phyloP scores from a whole-genome alignment of 2,329 filamentous ascomycete genomes.

The Lachnellula cervina region DNA sequence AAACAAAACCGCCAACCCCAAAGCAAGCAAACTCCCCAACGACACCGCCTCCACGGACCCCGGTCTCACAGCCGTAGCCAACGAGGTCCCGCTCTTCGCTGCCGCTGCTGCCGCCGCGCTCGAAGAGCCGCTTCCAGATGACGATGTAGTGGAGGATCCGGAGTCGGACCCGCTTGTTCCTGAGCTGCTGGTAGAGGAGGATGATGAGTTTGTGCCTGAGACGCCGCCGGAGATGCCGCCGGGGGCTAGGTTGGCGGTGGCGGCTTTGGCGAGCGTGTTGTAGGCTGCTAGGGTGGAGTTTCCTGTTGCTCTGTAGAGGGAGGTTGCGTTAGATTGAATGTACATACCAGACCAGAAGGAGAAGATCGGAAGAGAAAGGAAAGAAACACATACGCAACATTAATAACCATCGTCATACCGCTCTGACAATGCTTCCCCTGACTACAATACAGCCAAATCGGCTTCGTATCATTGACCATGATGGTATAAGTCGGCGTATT shows the following conservation, averaged over 20 bases:
- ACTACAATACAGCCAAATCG: conserved; percentile 76
- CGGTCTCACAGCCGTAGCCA: background rate
- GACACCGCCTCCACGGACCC: background rate
- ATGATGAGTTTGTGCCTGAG: conserved; percentile 4
- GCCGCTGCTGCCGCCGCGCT: background rate
- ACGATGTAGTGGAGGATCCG: background rate
- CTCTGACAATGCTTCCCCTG: conserved; percentile 67
- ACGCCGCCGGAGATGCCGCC: conserved; percentile 23
- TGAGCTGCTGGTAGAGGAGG: conserved; percentile 2
- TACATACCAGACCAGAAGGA: too few relatives aligned
- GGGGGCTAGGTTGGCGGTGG: conserved; percentile 38
- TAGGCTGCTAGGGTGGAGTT: conserved; percentile 48
- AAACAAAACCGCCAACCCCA: background rate
- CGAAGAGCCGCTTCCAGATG: background rate
- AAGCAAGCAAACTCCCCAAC: background rate
- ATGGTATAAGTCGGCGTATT: conserved; percentile 66
- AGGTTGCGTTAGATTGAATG: too few relatives aligned
- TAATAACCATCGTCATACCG: conserved; percentile 38
- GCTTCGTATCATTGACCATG: conserved; percentile 61
- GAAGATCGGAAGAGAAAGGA: background rate
- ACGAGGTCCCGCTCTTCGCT: conserved; percentile 1
- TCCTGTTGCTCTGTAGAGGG: conserved; percentile 29
- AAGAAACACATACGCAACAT: conserved; percentile 44
- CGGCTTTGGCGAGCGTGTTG: conserved; percentile 33
- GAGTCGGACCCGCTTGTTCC: conserved; percentile 1